Conservation (phyloP, 352 stramenopile genomes). For the Globisporangium polare region DNA sequence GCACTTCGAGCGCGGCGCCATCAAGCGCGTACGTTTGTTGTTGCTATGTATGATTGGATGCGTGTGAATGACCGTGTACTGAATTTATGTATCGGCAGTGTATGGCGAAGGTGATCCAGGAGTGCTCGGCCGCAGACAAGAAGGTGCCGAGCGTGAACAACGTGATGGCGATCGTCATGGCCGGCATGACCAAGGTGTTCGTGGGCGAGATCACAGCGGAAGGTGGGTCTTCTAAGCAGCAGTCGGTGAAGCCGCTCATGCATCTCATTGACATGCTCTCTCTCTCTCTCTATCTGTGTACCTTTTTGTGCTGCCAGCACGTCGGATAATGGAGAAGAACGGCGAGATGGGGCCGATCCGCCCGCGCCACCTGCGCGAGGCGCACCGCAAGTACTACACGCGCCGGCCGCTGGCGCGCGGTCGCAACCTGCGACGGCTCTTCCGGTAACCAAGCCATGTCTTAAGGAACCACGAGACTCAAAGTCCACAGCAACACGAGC, state of each 20-base stretch:
- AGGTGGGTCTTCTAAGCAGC: constrained; percentile 25
- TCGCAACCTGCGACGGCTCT: constrained; percentile 51
- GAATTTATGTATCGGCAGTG: constrained; percentile 30
- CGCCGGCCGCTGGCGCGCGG: constrained; percentile 57
- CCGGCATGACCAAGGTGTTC: constrained; percentile 84
- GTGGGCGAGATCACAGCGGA: constrained; percentile 75
- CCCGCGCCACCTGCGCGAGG: constrained; percentile 72
- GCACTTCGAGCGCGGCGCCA: constrained; percentile 77
- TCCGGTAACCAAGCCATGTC: constrained; percentile 25
- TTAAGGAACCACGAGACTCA: not conserved
- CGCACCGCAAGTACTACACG: constrained; percentile 83
- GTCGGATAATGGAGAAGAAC: constrained; percentile 76
- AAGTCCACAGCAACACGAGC: not conserved
- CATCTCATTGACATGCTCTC: not conserved
- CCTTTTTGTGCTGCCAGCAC: constrained; percentile 28
- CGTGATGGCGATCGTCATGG: constrained; percentile 87
- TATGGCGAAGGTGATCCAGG: constrained; percentile 74
- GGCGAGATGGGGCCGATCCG: constrained; percentile 73
- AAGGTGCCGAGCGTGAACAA: constrained; percentile 61
- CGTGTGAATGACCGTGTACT: not conserved
- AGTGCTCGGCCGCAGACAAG: constrained; percentile 52
- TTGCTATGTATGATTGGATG: not conserved
- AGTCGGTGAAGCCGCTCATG: not conserved
- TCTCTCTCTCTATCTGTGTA: too few relatives aligned
- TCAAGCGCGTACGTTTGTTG: constrained; percentile 54